Evolutionary conservation across 129 eudicot species (phyloP).

Genomic region (Calendula officinalis): DNA sequence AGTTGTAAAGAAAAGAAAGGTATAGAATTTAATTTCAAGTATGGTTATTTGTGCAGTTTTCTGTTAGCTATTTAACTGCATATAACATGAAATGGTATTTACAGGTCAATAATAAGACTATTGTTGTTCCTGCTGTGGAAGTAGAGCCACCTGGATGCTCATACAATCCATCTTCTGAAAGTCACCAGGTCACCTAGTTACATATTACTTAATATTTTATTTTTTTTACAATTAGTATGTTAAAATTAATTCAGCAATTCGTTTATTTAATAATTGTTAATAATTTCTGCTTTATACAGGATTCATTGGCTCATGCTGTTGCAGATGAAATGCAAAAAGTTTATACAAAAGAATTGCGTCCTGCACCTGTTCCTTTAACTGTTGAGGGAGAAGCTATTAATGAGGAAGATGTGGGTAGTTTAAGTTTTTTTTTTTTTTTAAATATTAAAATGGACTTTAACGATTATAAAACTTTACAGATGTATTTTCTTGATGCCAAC

Average conservation of each 20-base stretch:
- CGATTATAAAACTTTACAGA: constrained; percentile 40
- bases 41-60: constrained; percentile 3
- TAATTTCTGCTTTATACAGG: constrained; percentile 32
- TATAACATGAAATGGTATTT: constrained; percentile 3
- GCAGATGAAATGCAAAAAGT: constrained; percentile 98
- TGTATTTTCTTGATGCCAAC: constrained; percentile 86
- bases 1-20: constrained; percentile 55
- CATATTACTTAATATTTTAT: neutral
- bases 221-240: neutral
- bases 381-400: constrained; percentile 69
- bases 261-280: neutral
- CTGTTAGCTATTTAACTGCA: constrained; percentile 3
- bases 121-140: constrained; percentile 82
- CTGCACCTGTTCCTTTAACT: constrained; percentile 75
- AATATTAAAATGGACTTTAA: neutral
- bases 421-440: neutral
- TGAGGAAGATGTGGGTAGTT: constrained; percentile 72
- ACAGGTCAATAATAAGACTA: constrained; percentile 57
- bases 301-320: constrained; percentile 72
- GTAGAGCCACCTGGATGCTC: constrained; percentile 92
- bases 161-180: constrained; percentile 70
- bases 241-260: neutral
- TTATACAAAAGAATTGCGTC: constrained; percentile 68
- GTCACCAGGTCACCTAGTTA: constrained; percentile 64
- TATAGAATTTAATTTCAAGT: constrained; percentile 10